Evolutionary conservation across 2,329 filamentous ascomycete species (phyloP), one percentile per base, ranked within the genome.

Genomic region (Fusarium azukiicola): DNA sequence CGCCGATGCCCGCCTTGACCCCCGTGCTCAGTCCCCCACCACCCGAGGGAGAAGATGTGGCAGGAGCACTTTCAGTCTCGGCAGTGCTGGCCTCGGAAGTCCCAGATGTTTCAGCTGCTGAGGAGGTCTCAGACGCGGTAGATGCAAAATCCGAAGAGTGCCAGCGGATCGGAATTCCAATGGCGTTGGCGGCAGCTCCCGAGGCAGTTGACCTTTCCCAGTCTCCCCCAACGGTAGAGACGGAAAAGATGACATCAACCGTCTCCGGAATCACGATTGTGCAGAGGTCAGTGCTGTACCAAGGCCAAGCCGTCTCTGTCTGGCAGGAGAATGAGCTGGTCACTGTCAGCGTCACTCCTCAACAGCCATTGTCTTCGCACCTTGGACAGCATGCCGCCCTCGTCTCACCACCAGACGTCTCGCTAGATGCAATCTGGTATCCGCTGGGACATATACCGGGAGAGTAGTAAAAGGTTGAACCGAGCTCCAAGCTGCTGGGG

Each of bases 341-440:
- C 58, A 63, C 40, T 2, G 23, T 64, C 9, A 64, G 58, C 40
- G 32, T 13, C 3, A 46, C n/a, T 32, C 11, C 19, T 32, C 40
- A 42, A 46, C 40, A 46, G 16, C 11, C 6, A 32, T 42, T 19
- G 4, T 40, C 16, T 27, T 14, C 58, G 4, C 40, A 64, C 40
- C 58, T 64, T 64, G 58, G 58, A 64, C 58, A 64, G 17, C 58
- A 64, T 64, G 58, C 46, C 40, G 40, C 58, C 21, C 58, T 64
- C 6, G 58, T 64, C 58, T 64, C 58, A 3, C 58, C 16, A 10
- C 58, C 58, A 6, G 58, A 21, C 1, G 58, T 64, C 40, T n/a
- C 44, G 46, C 58, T 64, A 64, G 40, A 64, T 16, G 58, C 58
- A 46, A 64, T 44, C 40, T 64, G 10, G 11, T 19, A 64, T 21